Conservation (phyloP, 1,284 basidiomycete species). For the Cutaneotrichosporon cutaneum region DNA sequence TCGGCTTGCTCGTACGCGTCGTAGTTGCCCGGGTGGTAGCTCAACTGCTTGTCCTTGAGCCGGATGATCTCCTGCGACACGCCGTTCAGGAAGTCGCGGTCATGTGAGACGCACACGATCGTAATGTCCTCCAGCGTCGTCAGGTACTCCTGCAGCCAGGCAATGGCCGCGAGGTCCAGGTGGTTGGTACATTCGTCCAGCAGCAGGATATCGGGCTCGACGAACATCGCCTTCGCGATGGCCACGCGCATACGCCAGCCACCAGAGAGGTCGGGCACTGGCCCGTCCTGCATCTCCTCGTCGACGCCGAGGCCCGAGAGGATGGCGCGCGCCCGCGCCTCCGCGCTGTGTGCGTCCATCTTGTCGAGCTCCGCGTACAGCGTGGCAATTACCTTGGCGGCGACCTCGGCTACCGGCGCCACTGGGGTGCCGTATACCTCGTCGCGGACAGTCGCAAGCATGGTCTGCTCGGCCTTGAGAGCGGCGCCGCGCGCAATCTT, state of each 20-base stretch:
- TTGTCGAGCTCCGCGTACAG: slow-evolving; percentile 29
- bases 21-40: slow-evolving; percentile 51
- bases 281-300: slow-evolving; percentile 57
- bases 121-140: slow-evolving; percentile 52
- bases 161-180: slow-evolving; percentile 51
- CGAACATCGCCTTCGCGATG: slow-evolving; percentile 55
- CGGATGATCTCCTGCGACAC: slow-evolving; percentile 68
- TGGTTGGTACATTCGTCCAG: slow-evolving; percentile 56
- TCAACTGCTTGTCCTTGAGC: slow-evolving; percentile 60
- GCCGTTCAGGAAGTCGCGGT: slow-evolving; percentile 66
- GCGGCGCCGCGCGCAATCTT: slow-evolving; percentile 25
- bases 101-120: slow-evolving; percentile 66
- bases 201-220: slow-evolving; percentile 54
- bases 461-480: slow-evolving; percentile 22
- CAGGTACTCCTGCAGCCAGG: slow-evolving; percentile 61
- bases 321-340: slow-evolving; percentile 62
- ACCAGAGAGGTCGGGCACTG: slow-evolving; percentile 61
- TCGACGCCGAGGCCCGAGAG: slow-evolving; percentile 62
- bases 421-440: slow-evolving; percentile 10
- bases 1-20: slow-evolving; percentile 25
- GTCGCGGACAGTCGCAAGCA: slow-evolving; percentile 15
- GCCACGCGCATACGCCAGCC: slow-evolving; percentile 67
- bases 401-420: slow-evolving; percentile 10
- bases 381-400: slow-evolving; percentile 67
- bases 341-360: slow-evolving; percentile 56